phyloP scores from a whole-genome alignment of 805 yeast genomes.

The Phaffomyces opuntiae region DNA sequence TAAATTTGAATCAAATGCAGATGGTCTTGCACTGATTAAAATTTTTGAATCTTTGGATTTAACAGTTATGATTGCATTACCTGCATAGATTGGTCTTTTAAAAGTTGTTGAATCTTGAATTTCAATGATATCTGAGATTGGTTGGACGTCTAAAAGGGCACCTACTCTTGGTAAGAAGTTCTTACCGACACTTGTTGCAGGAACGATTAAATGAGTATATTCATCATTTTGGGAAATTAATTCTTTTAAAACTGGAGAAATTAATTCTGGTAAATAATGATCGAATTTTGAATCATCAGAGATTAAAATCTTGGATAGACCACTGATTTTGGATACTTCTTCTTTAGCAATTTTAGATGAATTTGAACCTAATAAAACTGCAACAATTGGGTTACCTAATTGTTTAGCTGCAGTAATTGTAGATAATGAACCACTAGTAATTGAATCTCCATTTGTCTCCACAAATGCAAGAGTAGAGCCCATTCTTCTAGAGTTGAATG shows the following conservation, averaged over 20 bases:
- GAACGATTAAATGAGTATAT: constrained; percentile 64
- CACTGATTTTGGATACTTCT: constrained; percentile 44
- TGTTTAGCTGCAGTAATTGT: constrained; percentile 72
- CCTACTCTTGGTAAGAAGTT: constrained; percentile 81
- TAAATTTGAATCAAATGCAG: constrained; percentile 59
- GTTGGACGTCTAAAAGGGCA: constrained; percentile 81
- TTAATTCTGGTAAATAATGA: constrained; percentile 71
- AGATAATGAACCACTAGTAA: constrained; percentile 65
- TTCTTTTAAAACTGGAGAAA: constrained; percentile 58
- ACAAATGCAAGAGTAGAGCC: constrained; percentile 73
- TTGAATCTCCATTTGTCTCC: constrained; percentile 47
- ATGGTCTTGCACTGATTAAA: constrained; percentile 72
- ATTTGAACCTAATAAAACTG: constrained; percentile 61
- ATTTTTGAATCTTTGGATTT: constrained; percentile 58
- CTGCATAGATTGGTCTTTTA: constrained; percentile 93
- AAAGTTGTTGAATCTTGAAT: constrained; percentile 66
- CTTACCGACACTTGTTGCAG: constrained; percentile 86
- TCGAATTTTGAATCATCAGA: constrained; percentile 55
- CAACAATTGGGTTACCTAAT: constrained; percentile 75
- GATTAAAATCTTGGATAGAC: constrained; percentile 35
- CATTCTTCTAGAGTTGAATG: constrained; percentile 28
- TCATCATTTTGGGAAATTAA: constrained; percentile 23
- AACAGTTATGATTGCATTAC: constrained; percentile 84
- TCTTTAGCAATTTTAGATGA: constrained; percentile 41
- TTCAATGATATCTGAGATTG: constrained; percentile 72